Base-by-base conservation (phyloP, 2,329 filamentous ascomycete species). In the Ophiostoma sp. region DNA sequence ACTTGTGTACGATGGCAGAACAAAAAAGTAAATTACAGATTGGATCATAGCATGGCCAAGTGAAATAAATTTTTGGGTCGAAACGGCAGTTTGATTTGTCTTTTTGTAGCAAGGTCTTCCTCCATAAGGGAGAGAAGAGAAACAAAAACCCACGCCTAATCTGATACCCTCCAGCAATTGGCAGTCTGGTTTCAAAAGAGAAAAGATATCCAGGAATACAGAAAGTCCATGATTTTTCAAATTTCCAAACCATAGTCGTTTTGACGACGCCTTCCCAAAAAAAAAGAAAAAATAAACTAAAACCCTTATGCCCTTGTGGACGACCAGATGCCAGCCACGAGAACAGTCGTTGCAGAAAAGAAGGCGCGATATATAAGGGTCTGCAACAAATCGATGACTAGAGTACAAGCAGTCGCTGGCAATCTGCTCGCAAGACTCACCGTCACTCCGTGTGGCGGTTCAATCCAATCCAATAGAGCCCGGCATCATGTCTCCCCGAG, bases 11-110 rank as follows among this genome's bases (percentile, higher is more conserved):
- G 6, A 22, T 22, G 22, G 15, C 11, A 36, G 15, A 22, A 12
- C 12, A 42, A 2, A 39, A n/a, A 7, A 50, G 12, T 3, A 50
- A 11, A 48, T 50, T 17, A 9, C 52, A 22, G 1, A 19, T 50
- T 55, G 50, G 8, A 19, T 50, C 66, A 69, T 19, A 48, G 19
- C 59, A n/a, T 6, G n/a, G 33, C 12, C 64, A 71, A 61, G 68
- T 73, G 64, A 64, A 68, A 19, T 66, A 50, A 71, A 64, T 73
- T 25, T 57, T 36, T 39, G 66, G 68, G 64, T n/a, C 31, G 45
- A 68, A 69, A 69, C 70, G 63, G 39, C 63, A 69, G 66, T 73
- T 73, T 17, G 9, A 57, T 73, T 70, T 61, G n/a, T 50, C n/a
- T 70, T 33, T 17, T 19, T n/a, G 55, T 48, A 31, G 52, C 28